Conservation (phyloP, 1,284 basidiomycete species). For the Cryptococcus sp. region DNA sequence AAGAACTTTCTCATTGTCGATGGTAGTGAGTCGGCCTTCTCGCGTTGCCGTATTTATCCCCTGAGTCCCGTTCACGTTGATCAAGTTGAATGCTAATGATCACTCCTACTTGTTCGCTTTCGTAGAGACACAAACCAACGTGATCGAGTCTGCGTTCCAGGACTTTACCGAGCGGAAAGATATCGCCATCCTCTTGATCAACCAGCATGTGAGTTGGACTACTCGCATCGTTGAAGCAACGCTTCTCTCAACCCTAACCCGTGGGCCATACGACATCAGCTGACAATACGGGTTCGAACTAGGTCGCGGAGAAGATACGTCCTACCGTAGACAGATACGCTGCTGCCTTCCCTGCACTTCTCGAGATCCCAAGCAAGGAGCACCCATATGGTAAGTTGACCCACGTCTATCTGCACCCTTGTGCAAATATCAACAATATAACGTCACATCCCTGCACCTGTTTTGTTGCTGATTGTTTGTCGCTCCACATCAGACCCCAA, state of each 20-base stretch:
- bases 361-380: slow-evolving; percentile 80
- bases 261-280: no score
- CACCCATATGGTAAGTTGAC: slow-evolving; percentile 77
- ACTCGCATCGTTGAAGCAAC: neutral
- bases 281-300: slow-evolving; percentile 7
- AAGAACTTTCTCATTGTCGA: slow-evolving; percentile 97
- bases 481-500: slow-evolving; percentile 70
- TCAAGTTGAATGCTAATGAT: neutral
- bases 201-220: slow-evolving; percentile 76
- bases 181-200: slow-evolving; percentile 92
- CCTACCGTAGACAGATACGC: slow-evolving; percentile 93
- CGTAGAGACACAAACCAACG: slow-evolving; percentile 81
- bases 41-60: neutral
- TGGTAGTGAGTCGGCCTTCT: slow-evolving; percentile 63
- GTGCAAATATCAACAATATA: neutral
- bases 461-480: slow-evolving; percentile 5
- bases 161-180: slow-evolving; percentile 91
- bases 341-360: slow-evolving; percentile 91
- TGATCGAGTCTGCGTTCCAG: slow-evolving; percentile 85
- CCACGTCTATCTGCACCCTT: neutral
- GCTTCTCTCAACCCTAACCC: neutral
- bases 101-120: neutral
- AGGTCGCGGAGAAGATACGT: slow-evolving; percentile 96
- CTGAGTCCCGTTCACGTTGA: neutral
- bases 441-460: slow-evolving; percentile 1